Conservation (phyloP, 306 rosid genomes). For the Cucumis cinereus region DNA sequence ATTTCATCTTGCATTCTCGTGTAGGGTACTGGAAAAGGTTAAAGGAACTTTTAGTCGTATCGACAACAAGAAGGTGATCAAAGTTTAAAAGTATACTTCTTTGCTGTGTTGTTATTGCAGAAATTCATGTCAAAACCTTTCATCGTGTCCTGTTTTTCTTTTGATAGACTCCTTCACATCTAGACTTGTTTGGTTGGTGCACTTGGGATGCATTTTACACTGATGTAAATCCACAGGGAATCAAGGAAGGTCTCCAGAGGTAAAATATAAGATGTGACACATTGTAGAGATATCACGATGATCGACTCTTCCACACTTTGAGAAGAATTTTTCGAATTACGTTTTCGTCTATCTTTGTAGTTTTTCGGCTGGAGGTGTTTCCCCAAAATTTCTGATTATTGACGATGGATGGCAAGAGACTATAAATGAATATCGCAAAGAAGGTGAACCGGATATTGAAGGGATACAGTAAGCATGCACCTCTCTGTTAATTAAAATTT, state of each 20-base stretch:
- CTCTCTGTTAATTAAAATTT: neutral
- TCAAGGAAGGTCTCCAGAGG: slow-evolving; percentile 55
- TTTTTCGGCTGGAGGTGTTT: slow-evolving; percentile 41
- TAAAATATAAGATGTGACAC: neutral
- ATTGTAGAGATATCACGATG: neutral
- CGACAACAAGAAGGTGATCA: slow-evolving; percentile 36
- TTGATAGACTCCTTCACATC: slow-evolving; percentile 27
- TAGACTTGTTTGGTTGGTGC: slow-evolving; percentile 86
- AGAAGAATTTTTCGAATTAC: neutral
- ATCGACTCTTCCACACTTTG: neutral
- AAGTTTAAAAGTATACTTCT: neutral
- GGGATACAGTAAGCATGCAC: slow-evolving; percentile 42
- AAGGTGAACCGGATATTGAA: slow-evolving; percentile 37
- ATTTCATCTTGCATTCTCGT: neutral
- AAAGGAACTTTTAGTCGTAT: slow-evolving; percentile 41
- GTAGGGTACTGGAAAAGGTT: slow-evolving; percentile 53
- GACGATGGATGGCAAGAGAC: slow-evolving; percentile 78
- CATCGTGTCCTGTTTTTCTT: neutral
- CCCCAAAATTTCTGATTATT: slow-evolving; percentile 49
- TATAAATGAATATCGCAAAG: slow-evolving; percentile 30
- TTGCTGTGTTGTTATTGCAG: neutral
- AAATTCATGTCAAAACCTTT: neutral
- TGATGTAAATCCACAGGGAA: slow-evolving; percentile 44
- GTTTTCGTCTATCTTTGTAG: slow-evolving; percentile 12
- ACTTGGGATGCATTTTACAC: slow-evolving; percentile 76